These are phyloP conservation scores for Perilla frutescens DNA, from an alignment of 257 asterid genomes.

Conservation along the genomic window DNA sequence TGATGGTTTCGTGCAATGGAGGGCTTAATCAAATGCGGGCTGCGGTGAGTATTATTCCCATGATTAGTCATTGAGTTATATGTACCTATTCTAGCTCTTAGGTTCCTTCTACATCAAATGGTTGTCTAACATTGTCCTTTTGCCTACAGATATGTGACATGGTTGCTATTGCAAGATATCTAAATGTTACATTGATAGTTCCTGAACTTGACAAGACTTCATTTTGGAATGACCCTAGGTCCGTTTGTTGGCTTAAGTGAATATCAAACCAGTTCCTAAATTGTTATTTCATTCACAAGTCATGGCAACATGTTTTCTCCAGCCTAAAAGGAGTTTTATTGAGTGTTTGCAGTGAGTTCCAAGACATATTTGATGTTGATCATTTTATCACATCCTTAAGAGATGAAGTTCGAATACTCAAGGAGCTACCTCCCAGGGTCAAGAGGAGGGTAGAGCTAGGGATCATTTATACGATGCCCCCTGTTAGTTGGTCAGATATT, in stretches of 20 bases:
- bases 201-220: slow-evolving; percentile 99
- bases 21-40: slow-evolving; percentile 99
- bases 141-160: slow-evolving; percentile 86
- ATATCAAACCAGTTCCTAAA: not conserved
- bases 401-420: slow-evolving; percentile 93
- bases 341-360: slow-evolving; percentile 73
- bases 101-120: not conserved
- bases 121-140: slow-evolving; percentile 18
- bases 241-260: slow-evolving; percentile 14
- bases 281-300: slow-evolving; percentile 16
- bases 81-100: not conserved
- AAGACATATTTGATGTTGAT: slow-evolving; percentile 93
- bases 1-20: slow-evolving; percentile 97
- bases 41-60: slow-evolving; percentile 63
- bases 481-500: slow-evolving; percentile 94
- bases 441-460: slow-evolving; percentile 88
- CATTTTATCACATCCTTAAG: slow-evolving; percentile 90
- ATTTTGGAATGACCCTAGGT: slow-evolving; percentile 99
- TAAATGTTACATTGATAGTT: slow-evolving; percentile 88
- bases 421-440: slow-evolving; percentile 87
- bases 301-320: slow-evolving; percentile 11
- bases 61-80: slow-evolving; percentile 6
- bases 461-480: slow-evolving; percentile 76
- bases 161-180: slow-evolving; percentile 95
- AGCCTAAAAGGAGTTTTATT: slow-evolving; percentile 19